phyloP scores from a whole-genome alignment of 139 green algal genomes.

The Limnomonas spitsbergensis region DNA sequence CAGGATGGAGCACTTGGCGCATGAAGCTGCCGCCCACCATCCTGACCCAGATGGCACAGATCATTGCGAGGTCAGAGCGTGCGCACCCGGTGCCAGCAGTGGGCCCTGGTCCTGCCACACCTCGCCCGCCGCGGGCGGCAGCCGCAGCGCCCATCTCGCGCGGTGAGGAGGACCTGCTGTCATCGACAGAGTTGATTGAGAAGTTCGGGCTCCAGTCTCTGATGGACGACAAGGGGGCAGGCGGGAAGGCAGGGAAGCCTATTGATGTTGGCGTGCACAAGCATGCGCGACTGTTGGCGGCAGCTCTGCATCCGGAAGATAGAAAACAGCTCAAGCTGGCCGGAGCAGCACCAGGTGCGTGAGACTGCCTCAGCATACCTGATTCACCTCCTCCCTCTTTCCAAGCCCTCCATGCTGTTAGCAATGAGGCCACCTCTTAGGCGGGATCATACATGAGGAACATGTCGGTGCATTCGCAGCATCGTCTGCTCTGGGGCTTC shows the following conservation, averaged over 20 bases:
- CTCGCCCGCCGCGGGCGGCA: not conserved
- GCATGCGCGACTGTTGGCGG: not conserved
- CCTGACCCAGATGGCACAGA: slow-evolving; percentile 17
- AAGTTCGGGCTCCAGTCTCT: not conserved
- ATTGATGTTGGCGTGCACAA: not conserved
- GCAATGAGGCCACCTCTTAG: no score
- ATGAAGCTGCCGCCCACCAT: slow-evolving; percentile 43
- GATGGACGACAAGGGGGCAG: not conserved
- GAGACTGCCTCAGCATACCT: no score
- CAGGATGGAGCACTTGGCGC: slow-evolving; percentile 41
- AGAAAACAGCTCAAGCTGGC: not conserved
- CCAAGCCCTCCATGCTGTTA: no score
- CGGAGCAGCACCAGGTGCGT: no score
- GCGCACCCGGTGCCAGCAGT: not conserved
- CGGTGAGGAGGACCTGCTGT: not conserved
- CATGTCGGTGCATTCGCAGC: no score
- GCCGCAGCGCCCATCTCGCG: not conserved
- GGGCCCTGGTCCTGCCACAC: not conserved
- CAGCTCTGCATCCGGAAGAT: not conserved
- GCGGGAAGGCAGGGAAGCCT: not conserved
- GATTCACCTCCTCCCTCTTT: no score
- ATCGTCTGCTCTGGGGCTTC: no score
- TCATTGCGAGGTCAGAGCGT: slow-evolving; percentile 3
- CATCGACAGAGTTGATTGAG: slow-evolving; percentile 7
- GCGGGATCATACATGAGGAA: no score